Evolutionary conservation across 805 yeast genomes (phyloP).

Genomic region (Jamesozyma piceae): DNA sequence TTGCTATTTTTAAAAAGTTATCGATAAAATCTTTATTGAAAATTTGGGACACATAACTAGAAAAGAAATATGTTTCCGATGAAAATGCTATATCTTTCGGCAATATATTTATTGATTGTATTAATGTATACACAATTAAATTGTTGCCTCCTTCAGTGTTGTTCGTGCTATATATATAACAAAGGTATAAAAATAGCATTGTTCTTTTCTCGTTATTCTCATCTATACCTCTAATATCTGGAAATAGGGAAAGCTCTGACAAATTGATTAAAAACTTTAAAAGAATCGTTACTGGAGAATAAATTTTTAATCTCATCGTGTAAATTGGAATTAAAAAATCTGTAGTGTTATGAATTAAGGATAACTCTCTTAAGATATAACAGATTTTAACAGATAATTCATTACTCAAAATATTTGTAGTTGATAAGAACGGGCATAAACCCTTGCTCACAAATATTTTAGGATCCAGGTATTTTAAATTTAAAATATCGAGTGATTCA

Average conservation of each 20-base stretch:
- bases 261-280: not conserved
- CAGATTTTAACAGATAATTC: not conserved
- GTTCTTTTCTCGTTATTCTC: not conserved
- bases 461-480: slow-evolving; percentile 5
- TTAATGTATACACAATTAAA: not conserved
- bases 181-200: not conserved
- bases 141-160: not conserved
- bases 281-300: not conserved
- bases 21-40: not conserved
- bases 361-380: not conserved
- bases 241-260: not conserved
- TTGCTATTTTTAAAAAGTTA: not conserved
- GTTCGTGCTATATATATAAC: not conserved
- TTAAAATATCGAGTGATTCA: slow-evolving; percentile 6
- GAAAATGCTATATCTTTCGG: not conserved
- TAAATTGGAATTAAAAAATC: not conserved
- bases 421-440: not conserved
- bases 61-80: not conserved
- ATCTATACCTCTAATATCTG: not conserved
- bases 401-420: not conserved
- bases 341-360: not conserved
- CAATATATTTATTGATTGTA: not conserved
- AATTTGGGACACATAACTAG: not conserved
- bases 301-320: not conserved
- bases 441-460: not conserved